These are phyloP conservation scores for Funneliformis caledonium DNA, from an alignment of 371 early-diverging fungal species.

Conservation along the genomic window DNA sequence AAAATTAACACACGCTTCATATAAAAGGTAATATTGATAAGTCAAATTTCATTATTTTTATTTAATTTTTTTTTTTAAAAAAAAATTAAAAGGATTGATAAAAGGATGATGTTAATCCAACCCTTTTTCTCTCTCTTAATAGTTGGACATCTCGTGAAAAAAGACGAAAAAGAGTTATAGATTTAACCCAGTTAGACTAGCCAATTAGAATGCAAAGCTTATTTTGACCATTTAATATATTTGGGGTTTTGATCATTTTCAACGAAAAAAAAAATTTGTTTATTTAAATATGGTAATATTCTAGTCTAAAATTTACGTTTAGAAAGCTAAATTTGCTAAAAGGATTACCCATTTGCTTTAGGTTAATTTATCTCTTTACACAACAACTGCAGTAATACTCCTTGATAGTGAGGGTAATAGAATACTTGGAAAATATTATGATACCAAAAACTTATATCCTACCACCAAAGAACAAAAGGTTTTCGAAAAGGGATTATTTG, in stretches of 20 bases:
- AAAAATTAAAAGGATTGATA: too few species aligned
- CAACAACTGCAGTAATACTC: constrained; percentile 85
- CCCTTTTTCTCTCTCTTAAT: too few species aligned
- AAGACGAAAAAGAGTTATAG: too few species aligned
- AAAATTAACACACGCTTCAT: background rate
- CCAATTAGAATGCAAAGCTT: too few species aligned
- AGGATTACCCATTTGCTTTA: background rate
- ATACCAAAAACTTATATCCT: constrained; percentile 50
- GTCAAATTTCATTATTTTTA: too few species aligned
- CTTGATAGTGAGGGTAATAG: constrained; percentile 94
- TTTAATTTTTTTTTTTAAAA: too few species aligned
- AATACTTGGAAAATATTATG: constrained; percentile 91
- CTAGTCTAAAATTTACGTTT: background rate
- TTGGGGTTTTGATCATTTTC: background rate
- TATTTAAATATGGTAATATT: background rate
- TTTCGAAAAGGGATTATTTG: constrained; percentile 91
- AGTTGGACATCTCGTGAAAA: too few species aligned
- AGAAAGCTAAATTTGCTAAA: background rate
- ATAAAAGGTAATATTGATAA: too few species aligned
- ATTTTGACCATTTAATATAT: too few species aligned
- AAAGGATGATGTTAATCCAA: too few species aligned
- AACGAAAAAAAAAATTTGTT: background rate
- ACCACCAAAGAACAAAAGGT: constrained; percentile 86
- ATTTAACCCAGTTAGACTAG: too few species aligned
- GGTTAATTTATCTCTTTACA: constrained; percentile 78